These are phyloP conservation scores for Cronartium ribicola DNA, from an alignment of 1,284 basidiomycete species.

Conservation along the genomic window DNA sequence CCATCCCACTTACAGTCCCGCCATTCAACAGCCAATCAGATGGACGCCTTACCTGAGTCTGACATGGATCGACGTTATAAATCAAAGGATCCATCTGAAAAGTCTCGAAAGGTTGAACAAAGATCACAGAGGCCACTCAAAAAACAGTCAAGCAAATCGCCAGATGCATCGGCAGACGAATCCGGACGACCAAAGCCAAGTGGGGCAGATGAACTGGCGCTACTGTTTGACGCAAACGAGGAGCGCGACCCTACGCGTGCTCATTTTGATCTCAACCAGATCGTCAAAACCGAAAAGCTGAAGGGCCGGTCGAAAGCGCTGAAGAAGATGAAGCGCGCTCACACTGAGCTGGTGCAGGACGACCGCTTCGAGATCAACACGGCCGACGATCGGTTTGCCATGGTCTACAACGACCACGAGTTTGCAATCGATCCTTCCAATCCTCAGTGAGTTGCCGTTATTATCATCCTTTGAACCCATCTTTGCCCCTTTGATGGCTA, in stretches of 20 bases:
- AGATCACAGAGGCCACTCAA: conserved; percentile 25
- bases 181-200: conserved; percentile 23
- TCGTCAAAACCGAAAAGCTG: conserved; percentile 74
- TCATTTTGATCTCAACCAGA: conserved; percentile 88
- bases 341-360: conserved; percentile 58
- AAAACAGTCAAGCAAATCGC: conserved; percentile 27
- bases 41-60: background rate
- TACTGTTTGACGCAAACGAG: conserved; percentile 45
- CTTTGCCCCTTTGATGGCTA: background rate
- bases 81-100: conserved; percentile 54
- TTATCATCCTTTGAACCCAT: background rate
- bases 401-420: conserved; percentile 78
- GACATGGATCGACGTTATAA: background rate
- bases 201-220: conserved; percentile 42
- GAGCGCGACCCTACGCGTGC: conserved; percentile 46
- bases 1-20: background rate
- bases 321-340: conserved; percentile 56
- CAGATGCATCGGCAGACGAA: conserved; percentile 42
- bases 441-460: conserved; percentile 54
- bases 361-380: conserved; percentile 70
- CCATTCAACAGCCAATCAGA: background rate
- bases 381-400: conserved; percentile 80
- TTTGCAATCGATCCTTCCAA: conserved; percentile 96
- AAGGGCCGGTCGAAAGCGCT: conserved; percentile 56
- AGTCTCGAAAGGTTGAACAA: conserved; percentile 25